Evolutionary conservation across 2,329 filamentous ascomycete species (phyloP).

Genomic region (Colletotrichum sp.): DNA sequence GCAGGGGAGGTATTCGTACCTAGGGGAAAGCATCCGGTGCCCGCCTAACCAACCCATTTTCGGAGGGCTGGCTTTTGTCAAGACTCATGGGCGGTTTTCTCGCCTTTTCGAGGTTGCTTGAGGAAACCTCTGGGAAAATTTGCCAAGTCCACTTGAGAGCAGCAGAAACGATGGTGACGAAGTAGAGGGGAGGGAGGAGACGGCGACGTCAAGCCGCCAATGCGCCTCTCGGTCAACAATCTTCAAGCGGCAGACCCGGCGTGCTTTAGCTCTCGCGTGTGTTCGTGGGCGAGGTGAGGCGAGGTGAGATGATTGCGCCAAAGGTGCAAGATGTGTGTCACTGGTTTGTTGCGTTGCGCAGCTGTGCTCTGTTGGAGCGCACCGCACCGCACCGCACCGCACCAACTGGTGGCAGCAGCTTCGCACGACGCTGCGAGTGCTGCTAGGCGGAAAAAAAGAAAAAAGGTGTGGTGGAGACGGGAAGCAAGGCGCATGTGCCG

Average conservation of each 20-base stretch:
- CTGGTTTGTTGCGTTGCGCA: background rate
- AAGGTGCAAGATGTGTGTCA: background rate
- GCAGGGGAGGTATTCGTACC: background rate
- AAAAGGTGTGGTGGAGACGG: slow-evolving; percentile 2
- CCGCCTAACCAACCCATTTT: background rate
- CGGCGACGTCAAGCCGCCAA: background rate
- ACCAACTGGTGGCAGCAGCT: background rate
- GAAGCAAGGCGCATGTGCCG: slow-evolving; percentile 1
- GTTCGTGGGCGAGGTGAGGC: background rate
- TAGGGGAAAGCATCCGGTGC: background rate
- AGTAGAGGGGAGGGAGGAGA: background rate
- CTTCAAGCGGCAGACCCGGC: background rate
- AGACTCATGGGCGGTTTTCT: background rate
- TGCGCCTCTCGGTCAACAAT: slow-evolving; percentile 14
- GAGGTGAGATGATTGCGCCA: background rate
- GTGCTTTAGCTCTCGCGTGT: slow-evolving; percentile 3
- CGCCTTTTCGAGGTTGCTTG: background rate
- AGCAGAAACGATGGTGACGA: background rate
- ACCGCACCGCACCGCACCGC: background rate
- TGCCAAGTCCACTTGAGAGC: background rate
- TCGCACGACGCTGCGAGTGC: background rate
- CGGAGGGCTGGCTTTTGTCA: background rate
- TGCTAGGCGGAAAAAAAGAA: background rate
- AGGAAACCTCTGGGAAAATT: background rate
- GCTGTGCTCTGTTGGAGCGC: background rate